Percentiles rank a stretch among this genome's conserved stretches.
Conservation (phyloP, 257 asterid species). For the Salvia rosmarinus region DNA sequence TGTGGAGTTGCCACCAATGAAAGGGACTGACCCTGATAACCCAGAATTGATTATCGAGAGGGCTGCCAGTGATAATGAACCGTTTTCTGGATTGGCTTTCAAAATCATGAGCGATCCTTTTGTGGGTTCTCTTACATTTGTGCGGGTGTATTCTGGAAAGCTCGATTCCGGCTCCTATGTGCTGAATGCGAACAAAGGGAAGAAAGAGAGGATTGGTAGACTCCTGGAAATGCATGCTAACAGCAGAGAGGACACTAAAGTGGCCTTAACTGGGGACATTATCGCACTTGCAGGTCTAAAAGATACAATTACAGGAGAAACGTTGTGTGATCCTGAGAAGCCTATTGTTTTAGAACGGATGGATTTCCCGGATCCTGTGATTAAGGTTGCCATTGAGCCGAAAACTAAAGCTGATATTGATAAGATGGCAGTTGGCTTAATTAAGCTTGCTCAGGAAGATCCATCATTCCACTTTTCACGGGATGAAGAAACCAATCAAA, state of each 20-base stretch:
- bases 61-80: conserved; percentile 62
- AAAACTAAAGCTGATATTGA: conserved; percentile 96
- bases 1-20: conserved; percentile 81
- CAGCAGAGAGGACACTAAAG: conserved; percentile 88
- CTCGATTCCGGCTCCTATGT: conserved; percentile 87
- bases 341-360: conserved; percentile 89
- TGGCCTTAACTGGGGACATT: conserved; percentile 85
- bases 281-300: conserved; percentile 96
- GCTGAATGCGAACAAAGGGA: conserved; percentile 86
- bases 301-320: conserved; percentile 95
- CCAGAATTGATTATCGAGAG: conserved; percentile 66
- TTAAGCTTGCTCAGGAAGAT: conserved; percentile 97
- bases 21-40: conserved; percentile 91
- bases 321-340: conserved; percentile 77
- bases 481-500: conserved; percentile 91
- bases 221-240: conserved; percentile 96
- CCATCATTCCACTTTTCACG: conserved; percentile 97
- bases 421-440: conserved; percentile 85
- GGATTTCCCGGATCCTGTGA: conserved; percentile 99
- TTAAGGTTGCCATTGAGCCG: conserved; percentile 97
- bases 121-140: conserved; percentile 93
- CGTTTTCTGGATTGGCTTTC: conserved; percentile 93
- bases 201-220: conserved; percentile 91
- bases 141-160: conserved; percentile 84
- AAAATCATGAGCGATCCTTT: conserved; percentile 93